Evolutionary conservation across 2,329 filamentous ascomycete genomes (phyloP), one percentile per base, ranked within the genome.

Genomic region (Botryotinia convoluta): DNA sequence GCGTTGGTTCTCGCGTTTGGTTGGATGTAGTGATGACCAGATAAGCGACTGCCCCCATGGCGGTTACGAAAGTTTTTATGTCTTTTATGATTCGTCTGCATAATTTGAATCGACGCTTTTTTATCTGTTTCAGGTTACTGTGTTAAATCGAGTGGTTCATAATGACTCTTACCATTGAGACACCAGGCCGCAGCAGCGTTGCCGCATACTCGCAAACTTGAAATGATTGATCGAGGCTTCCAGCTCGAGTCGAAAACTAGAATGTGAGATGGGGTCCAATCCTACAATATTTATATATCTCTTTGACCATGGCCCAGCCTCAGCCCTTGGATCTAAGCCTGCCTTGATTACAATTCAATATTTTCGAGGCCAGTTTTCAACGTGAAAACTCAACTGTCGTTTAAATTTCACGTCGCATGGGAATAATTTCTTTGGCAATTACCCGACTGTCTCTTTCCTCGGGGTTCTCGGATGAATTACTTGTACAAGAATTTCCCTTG

Each of bases 31-130:
- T 57, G 70, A 60, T 60, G n/a, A 29, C 51, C 51, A 72, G 26
- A 72, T 72, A 68, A 72, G 70, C 70, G 62, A 72, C 62, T 62
- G 62, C 62, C 70, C 70, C 70, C 70, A 64, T 57, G 39, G 70
- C 70, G 70, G 22, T 48, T 72, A 72, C 45, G 60, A 35, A 48
- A 22, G 29, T 29, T n/a, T 57, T 60, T 29, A 68, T 68, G 70
- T 42, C 37, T 59, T 67, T 60, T 37, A 59, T 72, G 70, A 60
- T 68, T 72, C 51, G 62, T 57, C 45, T 67, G 70, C 18, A 67
- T 44, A 67, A 67, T 44, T 32, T 39, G n/a, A 44, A 57, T n/a
- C n/a, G 60, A 67, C n/a, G 37, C 32, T 67, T 44, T n/a, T 67
- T 51, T 39, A 39, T 68, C 29, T 16, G 70, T 72, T 68, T 68